Evolutionary conservation across 805 yeast genomes (phyloP).

Genomic region (Hanseniaspora taiwanica): DNA sequence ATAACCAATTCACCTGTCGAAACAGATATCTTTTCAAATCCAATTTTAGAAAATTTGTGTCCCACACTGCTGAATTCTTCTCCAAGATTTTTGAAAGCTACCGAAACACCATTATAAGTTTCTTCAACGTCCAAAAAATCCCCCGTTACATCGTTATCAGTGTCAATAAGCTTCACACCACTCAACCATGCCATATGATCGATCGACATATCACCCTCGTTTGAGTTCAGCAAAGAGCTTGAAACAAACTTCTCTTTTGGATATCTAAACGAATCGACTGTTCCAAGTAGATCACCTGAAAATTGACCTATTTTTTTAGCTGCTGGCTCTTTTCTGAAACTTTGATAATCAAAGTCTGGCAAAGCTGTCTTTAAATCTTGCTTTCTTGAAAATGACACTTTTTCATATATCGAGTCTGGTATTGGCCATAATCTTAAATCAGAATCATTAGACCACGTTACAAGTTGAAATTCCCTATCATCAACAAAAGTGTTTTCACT

Average conservation of each 20-base stretch:
- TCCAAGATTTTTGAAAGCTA: conserved; percentile 53
- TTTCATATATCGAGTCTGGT: conserved; percentile 33
- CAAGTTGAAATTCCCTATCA: conserved; percentile 78
- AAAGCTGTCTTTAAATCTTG: conserved; percentile 25
- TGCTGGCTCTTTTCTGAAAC: conserved; percentile 42
- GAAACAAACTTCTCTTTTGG: conserved; percentile 29
- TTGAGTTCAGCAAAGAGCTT: conserved; percentile 14
- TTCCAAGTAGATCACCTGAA: background rate
- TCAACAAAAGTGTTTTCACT: conserved; percentile 31
- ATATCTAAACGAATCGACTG: conserved; percentile 22
- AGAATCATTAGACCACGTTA: conserved; percentile 88
- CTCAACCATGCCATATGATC: conserved; percentile 86
- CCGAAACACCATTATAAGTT: conserved; percentile 25
- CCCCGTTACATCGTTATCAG: conserved; percentile 4
- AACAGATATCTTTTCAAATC: conserved; percentile 79
- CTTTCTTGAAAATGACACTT: conserved; percentile 30
- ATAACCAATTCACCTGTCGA: conserved; percentile 69
- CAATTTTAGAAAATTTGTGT: conserved; percentile 73
- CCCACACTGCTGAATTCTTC: conserved; percentile 87
- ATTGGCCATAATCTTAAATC: conserved; percentile 77
- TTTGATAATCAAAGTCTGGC: conserved; percentile 31
- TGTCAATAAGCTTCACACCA: conserved; percentile 56
- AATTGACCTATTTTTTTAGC: conserved; percentile 5
- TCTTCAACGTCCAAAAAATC: conserved; percentile 14
- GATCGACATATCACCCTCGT: conserved; percentile 27